Evolutionary conservation across 75 land plant genomes (phyloP).

Genomic region (Cunninghamia lanceolata): DNA sequence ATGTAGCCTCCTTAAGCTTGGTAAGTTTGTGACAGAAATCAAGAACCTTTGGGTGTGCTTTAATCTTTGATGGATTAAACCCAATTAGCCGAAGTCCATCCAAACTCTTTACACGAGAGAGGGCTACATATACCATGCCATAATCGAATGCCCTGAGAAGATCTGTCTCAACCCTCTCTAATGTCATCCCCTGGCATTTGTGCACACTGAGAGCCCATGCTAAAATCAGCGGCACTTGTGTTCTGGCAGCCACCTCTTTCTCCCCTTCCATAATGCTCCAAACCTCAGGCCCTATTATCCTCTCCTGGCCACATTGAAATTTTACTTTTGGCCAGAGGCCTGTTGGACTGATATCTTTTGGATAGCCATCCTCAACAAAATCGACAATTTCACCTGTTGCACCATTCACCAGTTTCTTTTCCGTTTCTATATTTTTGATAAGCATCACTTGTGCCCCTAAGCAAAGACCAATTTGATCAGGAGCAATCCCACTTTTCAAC

Average conservation of each 20-base stretch:
- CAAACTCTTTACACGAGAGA: slow-evolving; percentile 65
- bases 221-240: slow-evolving; percentile 64
- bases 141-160: slow-evolving; percentile 60
- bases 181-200: slow-evolving; percentile 88
- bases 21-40: slow-evolving; percentile 46
- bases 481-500: slow-evolving; percentile 46
- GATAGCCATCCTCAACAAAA: slow-evolving; percentile 15
- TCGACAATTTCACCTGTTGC: slow-evolving; percentile 56
- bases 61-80: slow-evolving; percentile 56
- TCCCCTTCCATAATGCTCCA: slow-evolving; percentile 63
- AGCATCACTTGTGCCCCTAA: slow-evolving; percentile 83
- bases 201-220: slow-evolving; percentile 86
- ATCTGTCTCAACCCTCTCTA: slow-evolving; percentile 60
- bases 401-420: slow-evolving; percentile 64
- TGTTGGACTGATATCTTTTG: slow-evolving; percentile 2
- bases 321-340: slow-evolving; percentile 50
- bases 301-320: slow-evolving; percentile 48
- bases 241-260: slow-evolving; percentile 44
- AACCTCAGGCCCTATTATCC: slow-evolving; percentile 42
- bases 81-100: slow-evolving; percentile 63
- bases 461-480: slow-evolving; percentile 36
- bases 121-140: slow-evolving; percentile 87
- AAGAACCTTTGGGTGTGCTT: slow-evolving; percentile 61
- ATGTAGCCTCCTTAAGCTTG: not conserved
- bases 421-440: slow-evolving; percentile 45